These are phyloP conservation scores for Avena sativa DNA, from an alignment of 176 grass and related monocot genomes.

Conservation along the genomic window DNA sequence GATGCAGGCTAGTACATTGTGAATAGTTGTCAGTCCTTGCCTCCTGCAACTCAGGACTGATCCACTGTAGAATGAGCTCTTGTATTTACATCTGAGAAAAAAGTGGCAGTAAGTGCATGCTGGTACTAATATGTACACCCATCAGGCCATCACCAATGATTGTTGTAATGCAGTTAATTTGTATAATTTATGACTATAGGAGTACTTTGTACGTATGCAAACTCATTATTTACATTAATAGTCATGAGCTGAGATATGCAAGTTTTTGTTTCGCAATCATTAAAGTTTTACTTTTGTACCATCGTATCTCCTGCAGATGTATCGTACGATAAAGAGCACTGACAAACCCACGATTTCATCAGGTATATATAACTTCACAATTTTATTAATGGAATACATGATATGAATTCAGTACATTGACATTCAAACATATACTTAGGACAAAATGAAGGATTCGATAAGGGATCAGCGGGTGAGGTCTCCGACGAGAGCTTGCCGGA, in stretches of 20 bases:
- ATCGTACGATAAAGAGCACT: constrained; percentile 75
- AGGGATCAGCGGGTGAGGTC: constrained; percentile 55
- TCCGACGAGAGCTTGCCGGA: constrained; percentile 56
- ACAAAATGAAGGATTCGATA: constrained; percentile 65
- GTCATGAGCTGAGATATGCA: not conserved
- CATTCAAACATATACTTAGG: not conserved
- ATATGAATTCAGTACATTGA: not conserved
- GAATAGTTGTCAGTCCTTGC: not conserved
- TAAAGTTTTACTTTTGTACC: not conserved
- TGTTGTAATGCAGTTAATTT: not conserved
- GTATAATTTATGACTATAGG: not conserved
- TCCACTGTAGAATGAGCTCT: not conserved
- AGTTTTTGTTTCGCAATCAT: not conserved
- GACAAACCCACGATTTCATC: constrained; percentile 54
- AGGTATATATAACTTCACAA: constrained; percentile 35
- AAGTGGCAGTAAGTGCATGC: not conserved
- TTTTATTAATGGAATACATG: not conserved
- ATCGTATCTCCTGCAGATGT: constrained; percentile 56
- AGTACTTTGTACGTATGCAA: not conserved
- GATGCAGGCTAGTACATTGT: constrained; percentile 20
- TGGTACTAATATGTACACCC: not conserved
- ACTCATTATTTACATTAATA: not conserved
- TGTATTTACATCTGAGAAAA: not conserved
- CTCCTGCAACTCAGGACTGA: not conserved
- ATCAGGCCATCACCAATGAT: not conserved